These are phyloP conservation scores for Mycocentrospora acerina DNA, from an alignment of 2,329 filamentous ascomycete genomes.

Conservation along the genomic window DNA sequence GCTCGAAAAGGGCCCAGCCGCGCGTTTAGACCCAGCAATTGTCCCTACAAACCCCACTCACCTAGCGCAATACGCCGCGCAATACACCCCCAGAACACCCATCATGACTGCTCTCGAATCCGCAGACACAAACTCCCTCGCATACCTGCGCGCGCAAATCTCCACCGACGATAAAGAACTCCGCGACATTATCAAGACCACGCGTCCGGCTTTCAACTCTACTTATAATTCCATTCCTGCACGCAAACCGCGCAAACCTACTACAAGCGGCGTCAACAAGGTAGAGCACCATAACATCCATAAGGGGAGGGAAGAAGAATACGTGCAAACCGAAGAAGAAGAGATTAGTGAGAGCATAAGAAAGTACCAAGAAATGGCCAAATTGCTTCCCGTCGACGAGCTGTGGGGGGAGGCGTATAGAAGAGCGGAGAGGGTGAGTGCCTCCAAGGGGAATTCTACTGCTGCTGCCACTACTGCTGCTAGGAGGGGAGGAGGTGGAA, in stretches of 20 bases:
- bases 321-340: conserved; percentile 13
- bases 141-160: conserved; percentile 84
- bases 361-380: conserved; percentile 32
- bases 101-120: conserved; percentile 73
- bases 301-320: too few species aligned
- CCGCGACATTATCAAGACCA: conserved; percentile 66
- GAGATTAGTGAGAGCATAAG: conserved; percentile 12
- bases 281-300: too few species aligned
- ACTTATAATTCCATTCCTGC: too few species aligned
- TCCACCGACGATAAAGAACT: conserved; percentile 72
- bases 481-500: too few species aligned
- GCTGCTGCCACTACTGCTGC: too few species aligned
- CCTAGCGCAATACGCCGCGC: conserved; percentile 65
- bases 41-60: conserved; percentile 60
- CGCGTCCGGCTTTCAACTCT: too few species aligned
- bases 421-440: conserved; percentile 3
- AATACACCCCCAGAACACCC: conserved; percentile 70
- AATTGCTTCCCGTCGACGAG: conserved; percentile 27
- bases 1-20: conserved; percentile 68
- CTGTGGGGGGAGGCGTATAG: conserved; percentile 20
- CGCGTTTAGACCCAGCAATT: conserved; percentile 67
- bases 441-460: too few species aligned
- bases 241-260: too few species aligned
- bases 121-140: conserved; percentile 38
- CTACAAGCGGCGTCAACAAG: too few species aligned